Conservation (phyloP, 108 stramenopile species). For the Nannochloropsis oceanica region DNA sequence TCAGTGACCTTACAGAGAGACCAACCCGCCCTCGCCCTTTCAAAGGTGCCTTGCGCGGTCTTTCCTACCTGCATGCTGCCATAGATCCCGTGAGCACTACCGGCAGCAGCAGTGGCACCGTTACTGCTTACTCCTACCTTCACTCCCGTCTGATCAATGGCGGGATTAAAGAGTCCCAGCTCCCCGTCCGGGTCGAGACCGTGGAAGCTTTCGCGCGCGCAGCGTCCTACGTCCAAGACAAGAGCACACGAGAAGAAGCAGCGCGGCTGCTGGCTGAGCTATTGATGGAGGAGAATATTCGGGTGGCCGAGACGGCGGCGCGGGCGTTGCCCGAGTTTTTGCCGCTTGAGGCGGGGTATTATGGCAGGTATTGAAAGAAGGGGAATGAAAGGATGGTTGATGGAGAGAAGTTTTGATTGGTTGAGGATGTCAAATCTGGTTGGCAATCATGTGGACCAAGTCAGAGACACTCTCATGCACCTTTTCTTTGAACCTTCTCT, state of each 20-base stretch:
- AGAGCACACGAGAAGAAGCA: not conserved
- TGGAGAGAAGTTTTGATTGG: no score
- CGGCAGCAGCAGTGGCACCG: not conserved
- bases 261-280: not conserved
- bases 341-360: not conserved
- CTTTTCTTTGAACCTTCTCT: not conserved
- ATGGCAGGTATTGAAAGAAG: not conserved
- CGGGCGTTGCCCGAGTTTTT: not conserved
- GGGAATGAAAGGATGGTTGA: no score
- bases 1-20: no score
- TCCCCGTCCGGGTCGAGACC: not conserved
- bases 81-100: not conserved
- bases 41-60: not conserved
- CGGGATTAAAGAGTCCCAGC: not conserved
- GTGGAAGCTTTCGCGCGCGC: not conserved
- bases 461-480: no score
- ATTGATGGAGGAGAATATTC: not conserved
- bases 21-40: no score
- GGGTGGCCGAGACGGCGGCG: not conserved
- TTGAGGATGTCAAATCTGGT: no score
- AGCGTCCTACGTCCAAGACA: not conserved
- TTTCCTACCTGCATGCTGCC: not conserved
- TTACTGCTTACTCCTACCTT: not conserved
- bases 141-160: not conserved
- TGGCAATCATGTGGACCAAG: no score